Conservation (phyloP, 768 basidiomycete species). For the Phlegmacium glaucopus region DNA sequence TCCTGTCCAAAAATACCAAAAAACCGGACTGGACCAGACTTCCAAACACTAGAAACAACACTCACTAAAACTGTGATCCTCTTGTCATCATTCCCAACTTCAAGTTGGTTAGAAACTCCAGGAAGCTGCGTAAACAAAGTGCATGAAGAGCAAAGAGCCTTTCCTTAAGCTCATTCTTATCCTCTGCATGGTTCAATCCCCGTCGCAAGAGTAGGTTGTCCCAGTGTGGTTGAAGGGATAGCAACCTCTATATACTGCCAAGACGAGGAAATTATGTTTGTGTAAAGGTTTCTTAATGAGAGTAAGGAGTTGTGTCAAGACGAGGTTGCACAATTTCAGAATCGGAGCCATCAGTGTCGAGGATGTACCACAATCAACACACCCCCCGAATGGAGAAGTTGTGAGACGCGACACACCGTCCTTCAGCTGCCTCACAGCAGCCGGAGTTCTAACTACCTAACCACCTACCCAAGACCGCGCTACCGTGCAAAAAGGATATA, state of each 20-base stretch:
- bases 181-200: slow-evolving; percentile 38
- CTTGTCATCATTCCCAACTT: slow-evolving; percentile 58
- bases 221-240: slow-evolving; percentile 58
- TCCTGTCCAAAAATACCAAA: too few relatives aligned
- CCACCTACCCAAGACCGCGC: too few relatives aligned
- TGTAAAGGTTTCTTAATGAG: slow-evolving; percentile 74
- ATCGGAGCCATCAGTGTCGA: slow-evolving; percentile 70
- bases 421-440: too few relatives aligned
- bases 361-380: too few relatives aligned
- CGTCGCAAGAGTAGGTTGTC: slow-evolving; percentile 59
- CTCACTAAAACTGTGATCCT: slow-evolving; percentile 50
- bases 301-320: slow-evolving; percentile 55
- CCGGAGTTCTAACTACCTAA: too few relatives aligned
- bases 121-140: slow-evolving; percentile 77
- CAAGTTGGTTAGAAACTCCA: slow-evolving; percentile 80
- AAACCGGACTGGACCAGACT: too few relatives aligned
- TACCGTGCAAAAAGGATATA: too few relatives aligned
- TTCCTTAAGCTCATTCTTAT: slow-evolving; percentile 70
- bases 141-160: slow-evolving; percentile 60
- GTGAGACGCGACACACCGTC: too few relatives aligned
- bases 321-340: slow-evolving; percentile 60
- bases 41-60: slow-evolving; percentile 15
- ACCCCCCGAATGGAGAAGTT: too few relatives aligned
- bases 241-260: slow-evolving; percentile 65
- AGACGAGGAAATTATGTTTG: slow-evolving; percentile 73